These are phyloP conservation scores for Xylariaceae sp. DNA, from an alignment of 2,329 filamentous ascomycete species.

Conservation along the genomic window DNA sequence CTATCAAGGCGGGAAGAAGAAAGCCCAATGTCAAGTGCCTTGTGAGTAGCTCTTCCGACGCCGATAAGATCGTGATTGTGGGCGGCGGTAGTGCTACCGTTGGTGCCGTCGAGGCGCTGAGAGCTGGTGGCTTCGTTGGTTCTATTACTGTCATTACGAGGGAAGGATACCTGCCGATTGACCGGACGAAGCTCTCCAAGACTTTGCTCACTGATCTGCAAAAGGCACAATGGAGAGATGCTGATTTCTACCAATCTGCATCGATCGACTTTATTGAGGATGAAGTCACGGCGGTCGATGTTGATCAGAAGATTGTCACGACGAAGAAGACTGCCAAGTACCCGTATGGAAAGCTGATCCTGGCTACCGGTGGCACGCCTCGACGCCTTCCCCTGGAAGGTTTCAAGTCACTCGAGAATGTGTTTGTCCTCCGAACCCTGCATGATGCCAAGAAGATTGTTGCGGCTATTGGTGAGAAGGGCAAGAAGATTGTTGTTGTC, in stretches of 20 bases:
- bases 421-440: constrained; percentile 78
- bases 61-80: constrained; percentile 73
- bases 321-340: constrained; percentile 68
- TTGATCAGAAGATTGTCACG: constrained; percentile 64
- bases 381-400: constrained; percentile 72
- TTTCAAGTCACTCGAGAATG: constrained; percentile 79
- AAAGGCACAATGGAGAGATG: constrained; percentile 72
- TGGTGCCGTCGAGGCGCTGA: constrained; percentile 75
- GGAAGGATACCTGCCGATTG: constrained; percentile 83
- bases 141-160: constrained; percentile 75
- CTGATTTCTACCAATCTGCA: constrained; percentile 67
- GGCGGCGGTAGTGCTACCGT: constrained; percentile 83
- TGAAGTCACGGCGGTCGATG: constrained; percentile 71
- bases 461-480: constrained; percentile 70
- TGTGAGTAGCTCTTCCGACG: constrained; percentile 40
- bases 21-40: constrained; percentile 69
- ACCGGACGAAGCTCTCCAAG: constrained; percentile 94
- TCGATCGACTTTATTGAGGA: constrained; percentile 54
- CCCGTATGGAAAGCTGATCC: constrained; percentile 79
- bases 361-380: constrained; percentile 81
- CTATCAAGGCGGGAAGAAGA: constrained; percentile 71
- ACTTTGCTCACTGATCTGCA: constrained; percentile 74
- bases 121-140: constrained; percentile 74
- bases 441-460: constrained; percentile 73
- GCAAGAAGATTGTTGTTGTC: constrained; percentile 87